These are phyloP conservation scores for Candida nanaspora DNA, from an alignment of 805 yeast genomes.

Conservation along the genomic window DNA sequence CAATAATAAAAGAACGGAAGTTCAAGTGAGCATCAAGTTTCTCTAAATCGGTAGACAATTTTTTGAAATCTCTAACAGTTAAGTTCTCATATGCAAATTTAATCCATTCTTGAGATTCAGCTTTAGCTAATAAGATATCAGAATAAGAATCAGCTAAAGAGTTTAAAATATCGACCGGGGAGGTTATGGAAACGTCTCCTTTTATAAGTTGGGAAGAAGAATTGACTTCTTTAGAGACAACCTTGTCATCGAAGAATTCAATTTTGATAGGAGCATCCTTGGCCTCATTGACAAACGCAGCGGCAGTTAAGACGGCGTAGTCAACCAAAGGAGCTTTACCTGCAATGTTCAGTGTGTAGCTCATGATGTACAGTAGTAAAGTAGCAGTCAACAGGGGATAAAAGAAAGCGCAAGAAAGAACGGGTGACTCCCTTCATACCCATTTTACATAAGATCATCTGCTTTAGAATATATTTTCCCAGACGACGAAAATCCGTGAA, in stretches of 20 bases:
- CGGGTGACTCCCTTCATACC: too few relatives aligned
- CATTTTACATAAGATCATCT: too few relatives aligned
- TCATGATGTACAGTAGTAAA: slow-evolving; percentile 16
- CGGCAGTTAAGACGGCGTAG: slow-evolving; percentile 72
- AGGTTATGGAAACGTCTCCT: slow-evolving; percentile 36
- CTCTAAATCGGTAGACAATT: slow-evolving; percentile 69
- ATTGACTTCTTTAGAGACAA: slow-evolving; percentile 35
- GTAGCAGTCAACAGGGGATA: too few relatives aligned
- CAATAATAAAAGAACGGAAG: slow-evolving; percentile 73
- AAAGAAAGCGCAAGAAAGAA: too few relatives aligned
- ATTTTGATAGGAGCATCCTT: slow-evolving; percentile 47
- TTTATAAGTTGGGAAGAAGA: slow-evolving; percentile 36
- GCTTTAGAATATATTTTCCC: too few relatives aligned
- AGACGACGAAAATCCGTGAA: too few relatives aligned
- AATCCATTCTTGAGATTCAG: slow-evolving; percentile 53
- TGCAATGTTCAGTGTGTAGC: slow-evolving; percentile 58
- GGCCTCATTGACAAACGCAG: slow-evolving; percentile 57
- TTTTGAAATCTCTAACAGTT: slow-evolving; percentile 82
- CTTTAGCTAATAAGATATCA: slow-evolving; percentile 27
- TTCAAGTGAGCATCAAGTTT: slow-evolving; percentile 76
- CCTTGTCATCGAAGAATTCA: slow-evolving; percentile 68
- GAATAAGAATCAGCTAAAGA: slow-evolving; percentile 50
- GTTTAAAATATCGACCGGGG: slow-evolving; percentile 38
- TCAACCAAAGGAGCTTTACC: slow-evolving; percentile 83
- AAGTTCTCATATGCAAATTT: slow-evolving; percentile 61